Evolutionary conservation across 140 eudicot species (phyloP), one percentile per base, ranked within the genome.

Genomic region (Oenanthe javanica): DNA sequence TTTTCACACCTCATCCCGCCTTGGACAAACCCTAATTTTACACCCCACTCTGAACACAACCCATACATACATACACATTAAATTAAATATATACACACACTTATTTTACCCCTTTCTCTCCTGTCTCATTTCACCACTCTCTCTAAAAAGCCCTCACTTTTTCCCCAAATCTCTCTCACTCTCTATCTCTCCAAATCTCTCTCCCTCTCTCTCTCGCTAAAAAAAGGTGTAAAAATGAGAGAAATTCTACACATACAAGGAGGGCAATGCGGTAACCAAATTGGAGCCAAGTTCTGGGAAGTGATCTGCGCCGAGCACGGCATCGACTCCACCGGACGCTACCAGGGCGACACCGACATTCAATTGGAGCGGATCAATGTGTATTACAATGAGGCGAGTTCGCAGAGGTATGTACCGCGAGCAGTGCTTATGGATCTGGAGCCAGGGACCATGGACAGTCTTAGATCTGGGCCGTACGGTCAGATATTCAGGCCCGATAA

Each of bases 361-460:
- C 88, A 85, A 77, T 75, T 85, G 13, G 88, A 85, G 79, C 55
- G 88, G 43, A 85, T 85, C 83, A 85, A 85, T 48, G 88, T 85
- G 16, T 85, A 85, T 10, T 85, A 85, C 79, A 85, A 85, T 13
- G 88, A 85, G 18, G 88, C 88, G 3, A 85, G 88, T 25, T 78
- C 81, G 6, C 85, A 85, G 9, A 67, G 88, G 19, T 85, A 82
- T 13, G 88, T 85, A 0, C 88, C 88, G 0, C 31, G 88, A 50
- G 88, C 88, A 54, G 85, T 85, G 52, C 79, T 85, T 40, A 85
- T 85, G 88, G 88, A 85, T 82, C 88, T 85, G 76, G 88, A 85
- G 85, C 88, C 88, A 31, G 88, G 88, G n/a, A 85, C 88, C 31
- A 85, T 85, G 88, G 88, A 85, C 23, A 75, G 81, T 42, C 81